These are phyloP conservation scores for Cryomyces antarcticus DNA, from an alignment of 495 filamentous ascomycete genomes.

Conservation along the genomic window DNA sequence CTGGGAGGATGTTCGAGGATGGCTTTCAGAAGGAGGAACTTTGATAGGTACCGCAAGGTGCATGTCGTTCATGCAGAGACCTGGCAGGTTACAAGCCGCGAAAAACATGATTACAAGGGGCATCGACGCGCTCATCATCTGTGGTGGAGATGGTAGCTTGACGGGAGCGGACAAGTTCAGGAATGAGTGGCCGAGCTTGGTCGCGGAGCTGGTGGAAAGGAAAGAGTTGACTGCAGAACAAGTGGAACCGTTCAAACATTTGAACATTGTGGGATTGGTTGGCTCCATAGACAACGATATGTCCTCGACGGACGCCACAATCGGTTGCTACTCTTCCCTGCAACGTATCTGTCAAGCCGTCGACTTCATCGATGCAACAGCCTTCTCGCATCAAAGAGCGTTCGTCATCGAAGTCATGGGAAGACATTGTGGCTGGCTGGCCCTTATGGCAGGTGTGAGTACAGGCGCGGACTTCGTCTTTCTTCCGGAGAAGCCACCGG, in stretches of 20 bases:
- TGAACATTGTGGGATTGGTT: constrained; percentile 93
- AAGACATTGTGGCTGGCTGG: constrained; percentile 96
- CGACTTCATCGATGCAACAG: constrained; percentile 92
- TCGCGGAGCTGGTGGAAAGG: constrained; percentile 58
- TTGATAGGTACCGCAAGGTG: constrained; percentile 91
- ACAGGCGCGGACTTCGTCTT: constrained; percentile 95
- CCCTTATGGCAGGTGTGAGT: constrained; percentile 87
- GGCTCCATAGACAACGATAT: constrained; percentile 98
- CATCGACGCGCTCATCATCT: constrained; percentile 91
- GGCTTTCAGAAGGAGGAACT: constrained; percentile 84
- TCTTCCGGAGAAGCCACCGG: constrained; percentile 85
- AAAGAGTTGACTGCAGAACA: constrained; percentile 50
- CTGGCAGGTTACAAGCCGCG: constrained; percentile 62
- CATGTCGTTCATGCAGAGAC: constrained; percentile 68
- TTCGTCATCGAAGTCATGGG: constrained; percentile 99
- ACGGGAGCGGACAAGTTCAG: constrained; percentile 92
- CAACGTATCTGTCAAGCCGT: constrained; percentile 82
- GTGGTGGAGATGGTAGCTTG: constrained; percentile 91
- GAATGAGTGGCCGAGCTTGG: constrained; percentile 68
- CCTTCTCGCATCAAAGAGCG: constrained; percentile 86
- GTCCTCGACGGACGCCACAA: constrained; percentile 89
- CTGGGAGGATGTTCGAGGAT: constrained; percentile 94
- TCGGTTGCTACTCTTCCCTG: constrained; percentile 88
- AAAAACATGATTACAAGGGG: constrained; percentile 85
- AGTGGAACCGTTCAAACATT: constrained; percentile 45